These are phyloP conservation scores for Stagonosporopsis rhizophila DNA, from an alignment of 2,329 filamentous ascomycete species.

Conservation along the genomic window DNA sequence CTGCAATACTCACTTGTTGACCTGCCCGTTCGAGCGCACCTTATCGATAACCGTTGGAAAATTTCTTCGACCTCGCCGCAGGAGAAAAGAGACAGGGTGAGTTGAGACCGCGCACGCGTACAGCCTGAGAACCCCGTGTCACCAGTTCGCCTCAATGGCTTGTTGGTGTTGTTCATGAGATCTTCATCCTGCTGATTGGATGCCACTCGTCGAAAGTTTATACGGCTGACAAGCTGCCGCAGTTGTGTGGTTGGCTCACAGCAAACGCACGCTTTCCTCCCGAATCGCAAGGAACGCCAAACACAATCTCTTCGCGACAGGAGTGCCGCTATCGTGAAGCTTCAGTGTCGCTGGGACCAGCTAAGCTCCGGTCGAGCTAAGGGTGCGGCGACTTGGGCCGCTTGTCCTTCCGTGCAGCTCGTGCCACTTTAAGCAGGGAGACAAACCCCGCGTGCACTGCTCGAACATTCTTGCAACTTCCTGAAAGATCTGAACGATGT, in stretches of 20 bases:
- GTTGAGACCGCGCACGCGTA: conserved; percentile 23
- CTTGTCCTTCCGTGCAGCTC: conserved; percentile 42
- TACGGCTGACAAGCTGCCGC: conserved; percentile 37
- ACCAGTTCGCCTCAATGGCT: conserved; percentile 28
- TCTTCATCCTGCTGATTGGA: conserved; percentile 30
- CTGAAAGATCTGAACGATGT: conserved; percentile 38
- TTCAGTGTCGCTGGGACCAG: conserved; percentile 25
- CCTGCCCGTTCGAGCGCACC: conserved; percentile 1
- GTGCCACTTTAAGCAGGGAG: conserved; percentile 33
- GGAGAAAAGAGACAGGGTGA: conserved; percentile 29
- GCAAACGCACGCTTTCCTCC: conserved; percentile 31
- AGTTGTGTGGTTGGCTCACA: conserved; percentile 39
- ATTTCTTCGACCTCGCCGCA: conserved; percentile 30
- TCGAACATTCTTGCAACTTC: conserved; percentile 20
- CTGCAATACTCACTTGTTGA: conserved; percentile 1
- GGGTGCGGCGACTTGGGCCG: conserved; percentile 35
- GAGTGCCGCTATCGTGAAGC: conserved; percentile 26
- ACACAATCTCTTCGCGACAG: conserved; percentile 29
- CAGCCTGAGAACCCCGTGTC: conserved; percentile 11
- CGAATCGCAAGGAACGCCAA: conserved; percentile 25
- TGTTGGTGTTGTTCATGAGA: conserved; percentile 16
- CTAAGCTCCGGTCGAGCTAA: conserved; percentile 33
- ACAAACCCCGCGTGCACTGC: conserved; percentile 21
- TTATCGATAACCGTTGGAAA: conserved; percentile 38
- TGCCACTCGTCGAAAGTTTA: conserved; percentile 25